Evolutionary conservation across 106 monocot species (phyloP), one percentile per base, ranked within the genome.

Genomic region (Dactylorhiza incarnata): DNA sequence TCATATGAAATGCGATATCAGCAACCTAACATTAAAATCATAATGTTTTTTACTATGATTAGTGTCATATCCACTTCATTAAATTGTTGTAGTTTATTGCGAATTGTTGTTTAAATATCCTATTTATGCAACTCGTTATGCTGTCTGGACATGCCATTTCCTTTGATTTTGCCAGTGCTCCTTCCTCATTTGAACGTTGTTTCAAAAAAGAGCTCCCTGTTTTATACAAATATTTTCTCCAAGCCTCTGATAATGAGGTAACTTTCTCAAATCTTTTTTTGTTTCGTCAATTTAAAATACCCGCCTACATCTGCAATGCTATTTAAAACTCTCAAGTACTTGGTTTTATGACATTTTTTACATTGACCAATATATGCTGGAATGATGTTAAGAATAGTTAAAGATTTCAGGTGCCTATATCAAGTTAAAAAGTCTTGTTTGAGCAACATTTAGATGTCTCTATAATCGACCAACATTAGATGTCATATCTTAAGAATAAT

Each of bases 101-200:
- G 17, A 69, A 65, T 65, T 65, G 26, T 14, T 65, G 29, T 65
- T 65, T 54, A 26, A 29, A 65, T 11, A 37, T 65, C 12, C 65
- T 20, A 22, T 22, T 59, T 6, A 59, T 59, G 20, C 22, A 4
- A 26, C 65, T 65, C 26, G 24, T 65, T 11, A 29, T 65, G 65
- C 29, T 24, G 19, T 29, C 29, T 69, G 29, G 45, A 44, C 44
- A 69, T 69, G 45, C 8, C 69, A 45, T 69, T 69, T 69, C 29
- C 6, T 48, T 76, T 43, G 48, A 49, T 53, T 59, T 54, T 74
- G 17, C 26, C 72, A 97, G 96, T 78, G 89, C 96, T 44, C 93
- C 96, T 81, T 81, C 93, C 75, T 89, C 91, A 79, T 97, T 91
- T 89, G 91, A 97, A 84, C 77, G 83, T 25, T 81, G 50, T 69